Evolutionary conservation across 352 stramenopile species (phyloP).

Genomic region (Pythium aquatile): DNA sequence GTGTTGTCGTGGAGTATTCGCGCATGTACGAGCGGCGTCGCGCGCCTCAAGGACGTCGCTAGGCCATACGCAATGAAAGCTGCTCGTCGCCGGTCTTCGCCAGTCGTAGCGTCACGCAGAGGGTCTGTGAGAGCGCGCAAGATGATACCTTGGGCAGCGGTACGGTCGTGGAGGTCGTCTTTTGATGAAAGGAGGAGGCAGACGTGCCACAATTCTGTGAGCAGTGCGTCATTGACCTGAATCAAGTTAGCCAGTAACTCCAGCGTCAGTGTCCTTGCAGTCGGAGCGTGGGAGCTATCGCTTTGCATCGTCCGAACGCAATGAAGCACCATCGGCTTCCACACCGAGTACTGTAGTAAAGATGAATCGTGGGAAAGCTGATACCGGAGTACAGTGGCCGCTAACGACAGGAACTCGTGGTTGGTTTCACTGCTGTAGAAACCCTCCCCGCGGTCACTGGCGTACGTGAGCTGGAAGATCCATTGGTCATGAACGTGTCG

Average conservation of each 20-base stretch:
- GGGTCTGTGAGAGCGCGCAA: slow-evolving; percentile 10
- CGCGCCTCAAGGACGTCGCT: not conserved
- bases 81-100: not conserved
- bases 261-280: not conserved
- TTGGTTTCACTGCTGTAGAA: slow-evolving; percentile 1
- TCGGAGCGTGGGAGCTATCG: not conserved
- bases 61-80: slow-evolving; percentile 3
- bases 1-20: not conserved
- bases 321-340: slow-evolving; percentile 13
- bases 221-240: not conserved
- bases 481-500: not conserved
- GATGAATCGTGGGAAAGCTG: not conserved
- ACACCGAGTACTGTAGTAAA: not conserved
- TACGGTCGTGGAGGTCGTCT: not conserved
- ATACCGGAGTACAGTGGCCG: not conserved
- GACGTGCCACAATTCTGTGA: slow-evolving; percentile 12
- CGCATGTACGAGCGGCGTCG: slow-evolving; percentile 7
- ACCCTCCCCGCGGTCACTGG: not conserved
- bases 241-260: slow-evolving; percentile 13
- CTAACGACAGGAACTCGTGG: not conserved
- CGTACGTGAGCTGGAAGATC: not conserved
- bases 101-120: not conserved
- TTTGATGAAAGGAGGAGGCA: slow-evolving; percentile 3
- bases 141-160: not conserved
- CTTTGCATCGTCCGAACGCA: not conserved